These are phyloP conservation scores for Suhomyces faveliae DNA, from an alignment of 805 yeast genomes.

Conservation along the genomic window DNA sequence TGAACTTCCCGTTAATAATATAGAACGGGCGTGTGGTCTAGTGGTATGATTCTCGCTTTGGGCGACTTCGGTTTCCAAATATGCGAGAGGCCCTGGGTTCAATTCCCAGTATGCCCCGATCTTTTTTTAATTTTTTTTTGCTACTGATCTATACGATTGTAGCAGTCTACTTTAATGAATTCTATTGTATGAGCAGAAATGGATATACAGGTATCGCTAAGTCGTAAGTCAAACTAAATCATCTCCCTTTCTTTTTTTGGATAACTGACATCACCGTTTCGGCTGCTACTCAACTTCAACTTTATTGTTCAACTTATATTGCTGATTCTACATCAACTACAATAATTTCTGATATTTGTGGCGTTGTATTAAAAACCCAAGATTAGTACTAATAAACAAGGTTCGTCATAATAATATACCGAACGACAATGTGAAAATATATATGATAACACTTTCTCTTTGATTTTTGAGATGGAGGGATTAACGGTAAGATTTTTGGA, in stretches of 20 bases:
- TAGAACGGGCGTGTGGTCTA: slow-evolving; percentile 22
- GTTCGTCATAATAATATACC: slow-evolving; percentile 6
- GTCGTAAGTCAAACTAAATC: neutral
- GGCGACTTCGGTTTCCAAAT: slow-evolving; percentile 14
- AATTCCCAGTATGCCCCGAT: slow-evolving; percentile 51
- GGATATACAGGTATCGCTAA: neutral
- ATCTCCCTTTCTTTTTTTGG: no score
- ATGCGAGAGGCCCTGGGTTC: slow-evolving; percentile 65
- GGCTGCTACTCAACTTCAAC: no score
- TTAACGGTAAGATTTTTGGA: slow-evolving; percentile 99
- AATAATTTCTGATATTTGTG: slow-evolving; percentile 4
- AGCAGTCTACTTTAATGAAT: neutral
- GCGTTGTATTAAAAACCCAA: slow-evolving; percentile 10
- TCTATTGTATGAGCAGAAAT: neutral
- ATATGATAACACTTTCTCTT: slow-evolving; percentile 15
- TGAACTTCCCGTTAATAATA: neutral
- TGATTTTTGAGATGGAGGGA: slow-evolving; percentile 4
- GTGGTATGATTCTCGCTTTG: slow-evolving; percentile 26
- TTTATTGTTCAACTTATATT: no score
- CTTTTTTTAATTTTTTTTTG: slow-evolving; percentile 4
- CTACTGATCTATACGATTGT: neutral
- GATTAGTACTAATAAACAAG: slow-evolving; percentile 11
- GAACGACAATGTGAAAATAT: slow-evolving; percentile 13
- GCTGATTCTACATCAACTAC: neutral
- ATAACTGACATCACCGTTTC: neutral